Evolutionary conservation across 1,284 basidiomycete genomes (phyloP).

Genomic region (Cryptococcus sp.): DNA sequence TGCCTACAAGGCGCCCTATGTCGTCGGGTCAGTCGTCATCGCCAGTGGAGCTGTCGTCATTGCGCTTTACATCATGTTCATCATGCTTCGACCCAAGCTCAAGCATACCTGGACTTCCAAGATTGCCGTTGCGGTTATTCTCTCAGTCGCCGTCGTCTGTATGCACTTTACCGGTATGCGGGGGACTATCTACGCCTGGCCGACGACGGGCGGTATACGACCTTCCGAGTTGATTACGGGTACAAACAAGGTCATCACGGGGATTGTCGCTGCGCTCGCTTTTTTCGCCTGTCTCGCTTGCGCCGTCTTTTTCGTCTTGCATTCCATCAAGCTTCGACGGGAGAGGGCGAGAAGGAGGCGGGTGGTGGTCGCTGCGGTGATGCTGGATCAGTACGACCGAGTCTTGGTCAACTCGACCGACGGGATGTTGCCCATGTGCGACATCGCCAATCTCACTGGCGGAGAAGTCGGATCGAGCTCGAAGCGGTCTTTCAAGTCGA

Average conservation of each 20-base stretch:
- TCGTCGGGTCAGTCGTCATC: conserved; percentile 48
- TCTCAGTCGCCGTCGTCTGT: conserved; percentile 44
- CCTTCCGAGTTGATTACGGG: conserved; percentile 21
- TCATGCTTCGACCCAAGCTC: conserved; percentile 50
- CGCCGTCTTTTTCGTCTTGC: conserved; percentile 42
- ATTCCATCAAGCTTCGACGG: conserved; percentile 37
- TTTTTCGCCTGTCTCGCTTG: conserved; percentile 47
- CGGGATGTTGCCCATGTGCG: conserved; percentile 48
- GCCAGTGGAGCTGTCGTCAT: conserved; percentile 46
- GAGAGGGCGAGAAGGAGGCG: conserved; percentile 43
- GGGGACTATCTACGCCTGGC: conserved; percentile 43
- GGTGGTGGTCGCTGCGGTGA: conserved; percentile 47
- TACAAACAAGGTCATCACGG: conserved; percentile 44
- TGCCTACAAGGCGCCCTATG: conserved; percentile 42
- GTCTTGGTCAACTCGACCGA: conserved; percentile 47
- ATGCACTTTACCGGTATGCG: conserved; percentile 47
- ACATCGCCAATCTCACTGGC: conserved; percentile 39
- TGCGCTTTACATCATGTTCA: conserved; percentile 50
- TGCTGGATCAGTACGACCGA: conserved; percentile 46
- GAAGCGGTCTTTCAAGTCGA: conserved; percentile 9
- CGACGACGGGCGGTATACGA: conserved; percentile 15
- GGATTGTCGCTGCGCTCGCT: conserved; percentile 47
- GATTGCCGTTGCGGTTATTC: conserved; percentile 43
- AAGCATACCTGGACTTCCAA: conserved; percentile 48
- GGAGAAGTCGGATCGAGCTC: conserved; percentile 8